Base-by-base conservation (phyloP, 2,329 filamentous ascomycete species). In the Sporothrix pseudoabietina region DNA sequence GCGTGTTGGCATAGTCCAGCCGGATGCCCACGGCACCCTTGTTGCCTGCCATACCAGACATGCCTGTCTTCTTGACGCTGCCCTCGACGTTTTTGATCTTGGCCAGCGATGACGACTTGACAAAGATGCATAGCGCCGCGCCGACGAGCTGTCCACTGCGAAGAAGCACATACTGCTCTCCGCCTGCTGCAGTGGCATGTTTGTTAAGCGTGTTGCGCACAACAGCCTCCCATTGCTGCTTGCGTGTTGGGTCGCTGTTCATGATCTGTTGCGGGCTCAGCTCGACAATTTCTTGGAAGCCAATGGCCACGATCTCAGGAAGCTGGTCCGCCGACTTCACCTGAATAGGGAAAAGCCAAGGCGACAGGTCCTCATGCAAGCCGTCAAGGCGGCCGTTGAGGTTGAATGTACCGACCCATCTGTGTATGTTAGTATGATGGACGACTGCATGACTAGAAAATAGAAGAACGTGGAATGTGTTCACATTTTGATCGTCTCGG, bases 241-340 rank as follows among this genome's bases (percentile, higher is more conserved):
- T 93, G 71, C 93, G 88, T 3, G 90, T 89, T 0, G 96, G 96
- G 80, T 99, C 95, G 74, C 94, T 98, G 76, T 97, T 97, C 94
- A 99, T 98, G 79, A 99, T 98, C 79, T 99, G 96, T 80, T 98
- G 95, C 19, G 97, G 96, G 78, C 94, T 98, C 65, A 99, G 85
- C 79, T 97, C 93, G n/a, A 99, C 96, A 75, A 99, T 98, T 81
- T 99, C 96, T 80, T 99, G 96, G 78, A 99, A 98, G 0, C 94
- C 96, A 19, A 98, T 91, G 8, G 92, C 94, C 70, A 97, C 90
- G 52, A 99, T 92, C 74, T 95, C 92, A 6, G 96, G 94, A 75
- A 92, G 89, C 65, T 88, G 85, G 3, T 89, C 81, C 5, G 88
- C 86, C 10, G 86, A 78, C 54, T 81, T 81, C 2, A 54, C 12